Percentiles rank a stretch among this genome's conserved stretches.
Evolutionary conservation across 495 filamentous ascomycete species (phyloP).

Genomic region (Lindgomyces ingoldianus): DNA sequence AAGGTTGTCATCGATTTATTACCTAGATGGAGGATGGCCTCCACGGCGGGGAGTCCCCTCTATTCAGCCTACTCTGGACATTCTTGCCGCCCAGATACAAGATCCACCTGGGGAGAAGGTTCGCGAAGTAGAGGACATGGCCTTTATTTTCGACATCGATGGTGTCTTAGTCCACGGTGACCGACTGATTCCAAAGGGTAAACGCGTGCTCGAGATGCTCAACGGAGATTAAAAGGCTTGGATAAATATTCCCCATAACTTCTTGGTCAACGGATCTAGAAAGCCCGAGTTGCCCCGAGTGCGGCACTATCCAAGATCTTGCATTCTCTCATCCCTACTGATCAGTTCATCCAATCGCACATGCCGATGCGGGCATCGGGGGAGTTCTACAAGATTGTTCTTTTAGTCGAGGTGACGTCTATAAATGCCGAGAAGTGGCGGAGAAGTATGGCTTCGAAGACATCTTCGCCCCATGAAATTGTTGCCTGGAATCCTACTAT

Average conservation of each 20-base stretch:
- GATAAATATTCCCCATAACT: slow-evolving; percentile 71
- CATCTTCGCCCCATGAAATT: slow-evolving; percentile 67
- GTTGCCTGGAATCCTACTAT: slow-evolving; percentile 62
- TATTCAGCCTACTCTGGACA: slow-evolving; percentile 61
- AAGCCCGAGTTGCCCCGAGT: slow-evolving; percentile 61
- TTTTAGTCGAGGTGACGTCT: slow-evolving; percentile 67
- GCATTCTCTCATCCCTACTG: slow-evolving; percentile 57
- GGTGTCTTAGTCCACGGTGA: slow-evolving; percentile 68
- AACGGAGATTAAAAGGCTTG: slow-evolving; percentile 69
- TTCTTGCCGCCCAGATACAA: slow-evolving; percentile 72
- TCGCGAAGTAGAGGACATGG: slow-evolving; percentile 63
- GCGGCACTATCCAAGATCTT: slow-evolving; percentile 60
- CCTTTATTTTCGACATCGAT: slow-evolving; percentile 68
- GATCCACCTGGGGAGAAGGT: slow-evolving; percentile 71
- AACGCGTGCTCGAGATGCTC: slow-evolving; percentile 61
- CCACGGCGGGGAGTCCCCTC: slow-evolving; percentile 51
- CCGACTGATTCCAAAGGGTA: slow-evolving; percentile 61
- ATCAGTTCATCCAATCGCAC: slow-evolving; percentile 70
- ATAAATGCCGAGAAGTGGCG: slow-evolving; percentile 66
- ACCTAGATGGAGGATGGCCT: slow-evolving; percentile 44
- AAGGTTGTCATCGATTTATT: slow-evolving; percentile 60
- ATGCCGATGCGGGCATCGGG: slow-evolving; percentile 67
- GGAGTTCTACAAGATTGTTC: slow-evolving; percentile 65
- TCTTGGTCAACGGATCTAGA: slow-evolving; percentile 67
- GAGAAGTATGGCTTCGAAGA: slow-evolving; percentile 67